Conservation (phyloP, 805 yeast genomes). For the Wickerhamomyces alni region DNA sequence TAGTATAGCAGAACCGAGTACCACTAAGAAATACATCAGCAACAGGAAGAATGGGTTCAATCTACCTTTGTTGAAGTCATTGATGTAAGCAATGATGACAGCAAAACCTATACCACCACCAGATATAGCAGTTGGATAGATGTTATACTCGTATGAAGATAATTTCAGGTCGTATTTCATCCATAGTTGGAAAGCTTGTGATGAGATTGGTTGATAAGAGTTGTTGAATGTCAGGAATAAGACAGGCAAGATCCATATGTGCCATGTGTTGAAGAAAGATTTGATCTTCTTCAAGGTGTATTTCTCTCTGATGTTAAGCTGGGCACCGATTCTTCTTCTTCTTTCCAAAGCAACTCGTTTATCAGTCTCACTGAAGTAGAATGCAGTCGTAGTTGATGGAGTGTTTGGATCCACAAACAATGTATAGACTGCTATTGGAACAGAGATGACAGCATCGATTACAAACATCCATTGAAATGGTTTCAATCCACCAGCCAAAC, state of each 20-base stretch:
- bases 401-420: conserved; percentile 25
- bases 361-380: conserved; percentile 36
- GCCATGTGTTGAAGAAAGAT: conserved; percentile 39
- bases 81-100: conserved; percentile 26
- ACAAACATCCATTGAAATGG: conserved; percentile 42
- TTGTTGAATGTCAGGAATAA: conserved; percentile 7
- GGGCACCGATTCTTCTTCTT: conserved; percentile 32
- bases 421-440: conserved; percentile 39
- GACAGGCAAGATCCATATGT: conserved; percentile 35
- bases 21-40: conserved; percentile 32
- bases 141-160: conserved; percentile 28
- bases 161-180: conserved; percentile 29
- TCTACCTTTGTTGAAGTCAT: conserved; percentile 29
- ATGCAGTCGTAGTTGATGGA: conserved; percentile 32
- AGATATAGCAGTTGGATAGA: conserved; percentile 31
- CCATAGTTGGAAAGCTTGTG: conserved; percentile 41
- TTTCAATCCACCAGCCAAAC: conserved; percentile 6
- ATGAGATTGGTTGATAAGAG: conserved; percentile 23
- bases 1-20: conserved; percentile 36
- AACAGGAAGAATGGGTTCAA: conserved; percentile 31
- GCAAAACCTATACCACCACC: conserved; percentile 33
- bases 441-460: conserved; percentile 33
- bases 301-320: conserved; percentile 31
- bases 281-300: conserved; percentile 34
- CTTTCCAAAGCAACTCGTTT: conserved; percentile 38